A percentile compares a stretch with the other conserved stretches of the same genome.
These are phyloP conservation scores for Blastomyces silverae DNA, from an alignment of 2,329 filamentous ascomycete genomes.

Conservation along the genomic window DNA sequence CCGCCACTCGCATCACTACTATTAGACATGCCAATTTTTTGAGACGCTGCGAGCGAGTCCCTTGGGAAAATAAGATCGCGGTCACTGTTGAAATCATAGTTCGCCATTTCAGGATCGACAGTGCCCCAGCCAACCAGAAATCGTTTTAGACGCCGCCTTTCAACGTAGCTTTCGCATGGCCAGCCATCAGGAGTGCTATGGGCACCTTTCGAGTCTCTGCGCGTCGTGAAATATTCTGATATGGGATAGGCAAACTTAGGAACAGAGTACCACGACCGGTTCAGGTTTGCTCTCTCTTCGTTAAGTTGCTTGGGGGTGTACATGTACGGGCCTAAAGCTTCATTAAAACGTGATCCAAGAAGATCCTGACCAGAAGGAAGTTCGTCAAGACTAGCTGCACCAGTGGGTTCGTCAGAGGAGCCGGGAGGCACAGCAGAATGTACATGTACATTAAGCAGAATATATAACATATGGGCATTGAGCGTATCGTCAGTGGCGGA, in stretches of 20 bases:
- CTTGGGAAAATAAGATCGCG: slow-evolving; percentile 46
- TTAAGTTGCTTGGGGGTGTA: slow-evolving; percentile 50
- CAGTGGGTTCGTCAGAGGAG: slow-evolving; percentile 39
- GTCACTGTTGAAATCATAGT: slow-evolving; percentile 52
- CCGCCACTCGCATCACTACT: slow-evolving; percentile 35
- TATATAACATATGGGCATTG: slow-evolving; percentile 47
- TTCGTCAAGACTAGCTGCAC: slow-evolving; percentile 35
- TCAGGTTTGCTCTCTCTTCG: slow-evolving; percentile 51
- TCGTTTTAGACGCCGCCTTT: slow-evolving; percentile 49
- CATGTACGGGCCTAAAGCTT: slow-evolving; percentile 45
- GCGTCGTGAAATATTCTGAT: slow-evolving; percentile 47
- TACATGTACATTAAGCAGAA: slow-evolving; percentile 56
- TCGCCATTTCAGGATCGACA: slow-evolving; percentile 51
- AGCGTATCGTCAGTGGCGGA: slow-evolving; percentile 48
- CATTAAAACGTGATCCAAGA: slow-evolving; percentile 45
- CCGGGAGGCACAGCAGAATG: slow-evolving; percentile 48
- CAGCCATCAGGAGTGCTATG: slow-evolving; percentile 54
- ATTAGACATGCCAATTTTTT: slow-evolving; percentile 28
- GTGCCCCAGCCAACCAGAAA: slow-evolving; percentile 51
- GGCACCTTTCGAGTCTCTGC: slow-evolving; percentile 32
- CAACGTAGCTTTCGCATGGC: slow-evolving; percentile 55
- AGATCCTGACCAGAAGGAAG: slow-evolving; percentile 43
- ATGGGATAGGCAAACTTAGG: slow-evolving; percentile 41
- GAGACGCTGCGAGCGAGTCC: slow-evolving; percentile 39
- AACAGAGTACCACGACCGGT: slow-evolving; percentile 51